Percentiles rank a stretch among this genome's conserved stretches.
Conservation (phyloP, 1,139 yeast genomes). For the Suhomyces taliae region DNA sequence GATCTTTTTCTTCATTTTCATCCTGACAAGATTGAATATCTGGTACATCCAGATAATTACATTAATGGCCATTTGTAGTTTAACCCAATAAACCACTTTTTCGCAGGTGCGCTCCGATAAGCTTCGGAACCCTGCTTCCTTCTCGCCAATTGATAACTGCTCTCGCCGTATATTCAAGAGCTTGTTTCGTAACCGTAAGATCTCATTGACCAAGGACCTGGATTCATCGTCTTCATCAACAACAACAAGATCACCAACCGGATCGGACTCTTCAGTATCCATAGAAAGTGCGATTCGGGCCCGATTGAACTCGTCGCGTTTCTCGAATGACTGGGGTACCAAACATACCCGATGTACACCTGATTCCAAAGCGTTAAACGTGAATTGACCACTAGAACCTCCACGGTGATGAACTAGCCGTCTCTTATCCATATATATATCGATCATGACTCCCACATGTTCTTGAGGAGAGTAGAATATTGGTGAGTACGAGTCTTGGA, state of each 20-base stretch:
- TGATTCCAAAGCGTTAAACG: constrained; percentile 52
- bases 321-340: constrained; percentile 53
- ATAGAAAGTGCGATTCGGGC: constrained; percentile 42
- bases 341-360: constrained; percentile 77
- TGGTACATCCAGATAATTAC: constrained; percentile 64
- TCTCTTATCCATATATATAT: constrained; percentile 61
- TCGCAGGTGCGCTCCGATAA: constrained; percentile 65
- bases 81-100: constrained; percentile 64
- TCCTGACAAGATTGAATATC: constrained; percentile 23
- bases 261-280: constrained; percentile 55
- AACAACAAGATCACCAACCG: constrained; percentile 16
- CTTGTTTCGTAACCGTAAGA: constrained; percentile 32
- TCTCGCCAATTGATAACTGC: constrained; percentile 64
- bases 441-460: constrained; percentile 42
- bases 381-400: constrained; percentile 59
- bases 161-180: constrained; percentile 60
- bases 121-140: constrained; percentile 69
- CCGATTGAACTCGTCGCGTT: constrained; percentile 35
- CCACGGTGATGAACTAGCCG: constrained; percentile 68
- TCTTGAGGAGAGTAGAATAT: constrained; percentile 44
- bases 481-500: constrained; percentile 45
- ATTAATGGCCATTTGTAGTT: constrained; percentile 59
- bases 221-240: neutral
- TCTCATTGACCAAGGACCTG: constrained; percentile 42
- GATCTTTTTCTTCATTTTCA: neutral